A percentile compares a stretch with the other conserved stretches of the same genome.
Evolutionary conservation across 306 rosid species (phyloP).

Genomic region (Datisca glomerata): DNA sequence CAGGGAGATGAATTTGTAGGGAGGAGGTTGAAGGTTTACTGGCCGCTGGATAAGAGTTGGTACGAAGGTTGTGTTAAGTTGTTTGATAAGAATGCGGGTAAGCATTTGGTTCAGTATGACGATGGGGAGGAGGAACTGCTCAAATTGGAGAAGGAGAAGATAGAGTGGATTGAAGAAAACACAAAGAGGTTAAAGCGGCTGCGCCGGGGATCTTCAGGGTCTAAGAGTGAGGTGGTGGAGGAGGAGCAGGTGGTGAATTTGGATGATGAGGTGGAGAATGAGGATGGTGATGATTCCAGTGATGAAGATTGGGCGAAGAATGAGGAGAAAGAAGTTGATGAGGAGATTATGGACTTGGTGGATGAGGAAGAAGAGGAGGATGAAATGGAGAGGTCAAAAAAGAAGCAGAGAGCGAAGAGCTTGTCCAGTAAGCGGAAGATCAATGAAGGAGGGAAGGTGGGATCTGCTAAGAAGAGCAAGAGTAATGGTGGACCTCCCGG

Average conservation of each 20-base stretch:
- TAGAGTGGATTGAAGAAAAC: slow-evolving; percentile 44
- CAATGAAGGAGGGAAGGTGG: slow-evolving; percentile 20
- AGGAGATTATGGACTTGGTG: slow-evolving; percentile 25
- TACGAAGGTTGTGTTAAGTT: slow-evolving; percentile 61
- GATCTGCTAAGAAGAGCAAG: slow-evolving; percentile 48
- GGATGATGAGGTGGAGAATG: slow-evolving; percentile 20
- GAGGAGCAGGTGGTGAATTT: slow-evolving; percentile 7
- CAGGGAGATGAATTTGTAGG: slow-evolving; percentile 44
- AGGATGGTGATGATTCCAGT: slow-evolving; percentile 40
- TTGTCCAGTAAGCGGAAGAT: slow-evolving; percentile 38
- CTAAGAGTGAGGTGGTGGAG: slow-evolving; percentile 10
- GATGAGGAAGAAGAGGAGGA: slow-evolving; percentile 35
- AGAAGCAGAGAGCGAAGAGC: slow-evolving; percentile 21
- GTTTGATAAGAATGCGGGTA: slow-evolving; percentile 26
- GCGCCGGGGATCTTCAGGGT: slow-evolving; percentile 19
- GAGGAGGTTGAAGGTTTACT: slow-evolving; percentile 55
- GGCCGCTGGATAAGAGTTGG: slow-evolving; percentile 80
- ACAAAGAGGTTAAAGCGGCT: slow-evolving; percentile 31
- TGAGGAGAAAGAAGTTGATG: slow-evolving; percentile 27
- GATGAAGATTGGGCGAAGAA: slow-evolving; percentile 76
- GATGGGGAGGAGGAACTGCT: slow-evolving; percentile 62
- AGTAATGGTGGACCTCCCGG: slow-evolving; percentile 17
- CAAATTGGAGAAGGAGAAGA: slow-evolving; percentile 46
- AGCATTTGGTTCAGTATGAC: slow-evolving; percentile 56
- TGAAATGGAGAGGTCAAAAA: slow-evolving; percentile 16